Evolutionary conservation across 2,329 filamentous ascomycete species (phyloP).

Genomic region (Trichoderma sp.): DNA sequence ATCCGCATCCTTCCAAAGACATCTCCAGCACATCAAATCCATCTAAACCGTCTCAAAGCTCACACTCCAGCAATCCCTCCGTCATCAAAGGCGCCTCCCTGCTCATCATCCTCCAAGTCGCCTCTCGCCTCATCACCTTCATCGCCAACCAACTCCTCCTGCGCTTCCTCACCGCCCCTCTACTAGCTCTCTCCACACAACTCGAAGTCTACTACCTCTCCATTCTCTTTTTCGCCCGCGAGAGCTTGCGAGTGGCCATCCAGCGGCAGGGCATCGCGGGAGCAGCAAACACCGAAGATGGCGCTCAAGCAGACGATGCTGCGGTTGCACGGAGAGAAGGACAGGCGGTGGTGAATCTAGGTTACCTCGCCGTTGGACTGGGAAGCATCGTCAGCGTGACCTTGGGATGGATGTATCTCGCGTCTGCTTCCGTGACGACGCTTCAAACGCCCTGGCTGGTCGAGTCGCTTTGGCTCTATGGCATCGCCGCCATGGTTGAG

Average conservation of each 20-base stretch:
- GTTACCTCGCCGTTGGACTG: conserved; percentile 72
- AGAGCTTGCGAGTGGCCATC: conserved; percentile 86
- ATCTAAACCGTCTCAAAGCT: background rate
- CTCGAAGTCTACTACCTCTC: conserved; percentile 91
- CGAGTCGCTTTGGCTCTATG: conserved; percentile 53
- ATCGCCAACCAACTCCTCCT: conserved; percentile 87
- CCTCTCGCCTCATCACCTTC: conserved; percentile 86
- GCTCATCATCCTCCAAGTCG: conserved; percentile 82
- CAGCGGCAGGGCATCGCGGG: conserved; percentile 62
- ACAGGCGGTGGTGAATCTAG: conserved; percentile 84
- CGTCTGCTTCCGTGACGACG: conserved; percentile 45
- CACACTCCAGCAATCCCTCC: conserved; percentile 28
- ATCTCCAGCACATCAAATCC: background rate
- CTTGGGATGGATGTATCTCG: conserved; percentile 67
- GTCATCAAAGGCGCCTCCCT: conserved; percentile 72
- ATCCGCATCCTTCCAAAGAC: too few species aligned
- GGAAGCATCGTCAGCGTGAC: conserved; percentile 62
- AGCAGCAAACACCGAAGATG: conserved; percentile 11
- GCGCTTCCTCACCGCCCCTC: conserved; percentile 78
- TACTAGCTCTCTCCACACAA: conserved; percentile 83
- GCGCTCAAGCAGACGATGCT: conserved; percentile 18
- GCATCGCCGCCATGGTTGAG: conserved; percentile 63
- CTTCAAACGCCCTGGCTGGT: conserved; percentile 62
- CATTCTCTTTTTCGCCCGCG: conserved; percentile 90
- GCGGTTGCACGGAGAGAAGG: conserved; percentile 38